Base-by-base conservation (phyloP, 495 filamentous ascomycete genomes). In the Filosporella fistucella region DNA sequence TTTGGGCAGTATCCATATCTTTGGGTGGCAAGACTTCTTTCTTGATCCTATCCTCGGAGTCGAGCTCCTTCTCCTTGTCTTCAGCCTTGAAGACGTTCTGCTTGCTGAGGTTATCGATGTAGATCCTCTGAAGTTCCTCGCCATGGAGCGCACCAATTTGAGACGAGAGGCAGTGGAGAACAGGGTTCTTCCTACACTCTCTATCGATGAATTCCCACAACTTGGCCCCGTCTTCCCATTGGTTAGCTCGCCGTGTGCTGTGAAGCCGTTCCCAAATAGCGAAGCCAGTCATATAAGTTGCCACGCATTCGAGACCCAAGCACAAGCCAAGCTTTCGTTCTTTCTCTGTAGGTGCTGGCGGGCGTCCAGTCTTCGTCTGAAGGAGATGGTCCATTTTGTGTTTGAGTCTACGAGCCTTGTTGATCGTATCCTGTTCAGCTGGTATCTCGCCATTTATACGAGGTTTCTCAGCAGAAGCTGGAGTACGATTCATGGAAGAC, bases 261-360 rank as follows among this genome's bases (percentile, higher is more conserved):
- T 2, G 13, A 9, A 23, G 2, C 21, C 34, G 44, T 25, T 68
- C 64, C 29, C 60, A 40, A 3, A 48, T 33, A 42, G 62, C 44
- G 45, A 68, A 74, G 0, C 62, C 53, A 7, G 64, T 49, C 61
- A 72, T 70, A 56, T 70, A 74, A 1, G 62, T 52, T 7, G 66
- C 51, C 0, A 72, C 41, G 62, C 67, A 67, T 49, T 74, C 69
- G 11, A 74, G 49, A 32, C 68, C 66, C 10, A 65, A 49, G 3
- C 52, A 57, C 14, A 58, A 47, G 16, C 51, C 60, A 17, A 57
- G 58, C 35, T 62, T 59, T 10, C 60, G 51, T 16, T 70, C 57
- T 10, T 45, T 32, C 7, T 57, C 42, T 13, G 54, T n/a, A 29
- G 50, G 23, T 8, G 28, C 24, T 2, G 39, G 20, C 2, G 26